These are phyloP conservation scores for Leucosporidium yakuticum DNA, from an alignment of 768 basidiomycete genomes.

Conservation along the genomic window DNA sequence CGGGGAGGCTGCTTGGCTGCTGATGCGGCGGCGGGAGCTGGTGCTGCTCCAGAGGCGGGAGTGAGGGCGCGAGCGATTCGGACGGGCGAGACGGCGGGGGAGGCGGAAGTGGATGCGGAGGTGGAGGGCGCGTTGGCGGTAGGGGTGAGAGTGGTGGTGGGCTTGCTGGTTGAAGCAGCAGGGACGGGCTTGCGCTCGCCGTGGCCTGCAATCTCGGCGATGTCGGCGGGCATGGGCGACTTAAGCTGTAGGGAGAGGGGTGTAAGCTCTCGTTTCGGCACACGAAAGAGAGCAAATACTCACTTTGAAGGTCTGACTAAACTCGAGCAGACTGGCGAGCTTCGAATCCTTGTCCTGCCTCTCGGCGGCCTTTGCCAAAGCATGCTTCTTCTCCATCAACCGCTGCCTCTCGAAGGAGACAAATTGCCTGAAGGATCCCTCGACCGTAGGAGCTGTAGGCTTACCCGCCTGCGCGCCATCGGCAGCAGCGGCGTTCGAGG, in stretches of 20 bases:
- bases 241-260: constrained; percentile 57
- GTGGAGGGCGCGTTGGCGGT: constrained; percentile 46
- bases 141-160: constrained; percentile 44
- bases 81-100: constrained; percentile 40
- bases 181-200: background rate
- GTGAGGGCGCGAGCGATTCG: constrained; percentile 15
- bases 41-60: constrained; percentile 20
- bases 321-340: constrained; percentile 85
- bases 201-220: constrained; percentile 74
- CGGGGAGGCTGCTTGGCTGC: constrained; percentile 20
- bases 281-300: constrained; percentile 30
- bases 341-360: constrained; percentile 94
- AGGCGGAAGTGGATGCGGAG: constrained; percentile 47
- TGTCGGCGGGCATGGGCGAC: constrained; percentile 88
- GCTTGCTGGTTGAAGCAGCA: constrained; percentile 53
- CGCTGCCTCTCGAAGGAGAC: constrained; percentile 86
- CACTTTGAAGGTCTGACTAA: constrained; percentile 92
- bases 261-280: background rate
- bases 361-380: constrained; percentile 47
- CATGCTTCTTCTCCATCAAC: constrained; percentile 42
- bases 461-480: constrained; percentile 4
- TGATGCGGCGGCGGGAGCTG: constrained; percentile 14
- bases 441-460: constrained; percentile 53
- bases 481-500: constrained; percentile 10
- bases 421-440: constrained; percentile 84